Conservation (phyloP, 2,329 filamentous ascomycete species). For the Nemania serpens region DNA sequence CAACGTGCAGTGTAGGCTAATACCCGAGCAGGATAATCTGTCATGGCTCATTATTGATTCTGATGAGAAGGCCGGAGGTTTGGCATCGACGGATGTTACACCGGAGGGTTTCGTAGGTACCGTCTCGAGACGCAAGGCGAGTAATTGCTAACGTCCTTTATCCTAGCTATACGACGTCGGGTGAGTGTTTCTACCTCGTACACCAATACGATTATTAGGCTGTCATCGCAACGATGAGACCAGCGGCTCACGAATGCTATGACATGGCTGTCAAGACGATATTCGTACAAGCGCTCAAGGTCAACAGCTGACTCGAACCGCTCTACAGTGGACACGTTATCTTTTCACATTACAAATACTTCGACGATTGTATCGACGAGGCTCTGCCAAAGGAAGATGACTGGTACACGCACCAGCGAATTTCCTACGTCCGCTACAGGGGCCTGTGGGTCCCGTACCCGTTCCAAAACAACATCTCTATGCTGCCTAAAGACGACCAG, state of each 20-base stretch:
- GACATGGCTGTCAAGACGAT: background rate
- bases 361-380: conserved; percentile 98
- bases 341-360: conserved; percentile 99
- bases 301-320: conserved; percentile 10
- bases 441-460: conserved; percentile 96
- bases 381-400: conserved; percentile 91
- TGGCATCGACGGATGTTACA: conserved; percentile 93
- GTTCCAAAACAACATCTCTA: conserved; percentile 99
- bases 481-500: conserved; percentile 96
- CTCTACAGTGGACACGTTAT: conserved; percentile 80
- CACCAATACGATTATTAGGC: background rate
- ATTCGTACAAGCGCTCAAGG: background rate
- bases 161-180: conserved; percentile 91
- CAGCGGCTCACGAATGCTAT: background rate
- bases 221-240: background rate
- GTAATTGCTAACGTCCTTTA: conserved; percentile 32
- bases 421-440: conserved; percentile 99
- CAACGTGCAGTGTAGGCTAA: conserved; percentile 33
- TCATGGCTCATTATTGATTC: conserved; percentile 97
- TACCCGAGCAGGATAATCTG: conserved; percentile 70
- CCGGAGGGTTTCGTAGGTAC: conserved; percentile 93
- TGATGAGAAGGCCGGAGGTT: conserved; percentile 88
- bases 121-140: background rate
- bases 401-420: conserved; percentile 97
- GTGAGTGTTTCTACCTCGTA: conserved; percentile 15